Base-by-base conservation (phyloP, 768 basidiomycete genomes). In the Boletus rex-veris region DNA sequence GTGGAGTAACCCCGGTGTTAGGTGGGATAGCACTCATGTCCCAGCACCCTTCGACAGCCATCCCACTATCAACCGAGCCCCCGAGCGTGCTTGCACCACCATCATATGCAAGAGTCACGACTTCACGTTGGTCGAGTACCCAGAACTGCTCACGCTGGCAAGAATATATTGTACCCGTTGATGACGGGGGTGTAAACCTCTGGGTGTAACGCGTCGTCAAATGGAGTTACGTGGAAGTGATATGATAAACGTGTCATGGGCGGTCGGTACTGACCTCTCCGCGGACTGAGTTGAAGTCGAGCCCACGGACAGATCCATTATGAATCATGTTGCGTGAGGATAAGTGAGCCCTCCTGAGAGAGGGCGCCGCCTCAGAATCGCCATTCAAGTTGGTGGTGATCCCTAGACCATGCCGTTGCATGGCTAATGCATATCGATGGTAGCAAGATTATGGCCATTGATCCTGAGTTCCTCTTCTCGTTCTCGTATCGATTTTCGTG, bases 101-200 rank as follows among this genome's bases (percentile, higher is more conserved):
- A 24, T 88, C 90, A 65, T 96, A 98, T 0, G 89, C 84, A 30
- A 99, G 74, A 5, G 91, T 89, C 28, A 92, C 90, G 24, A 98
- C 92, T 68, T 99, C 96, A 18, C 92, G 82, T 74, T 95, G 95
- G 97, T 92, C 2, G 94, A 97, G 70, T 90, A 94, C 3, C 97
- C 97, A 0, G 92, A 92, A 60, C 86, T 92, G 53, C 92, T 94
- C 0, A 93, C 86, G 2, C 94, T 91, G 14, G 94, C 96, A 47
- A 99, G 86, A 46, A 98, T 89, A 64, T 93, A 90, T 40, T 90
- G 87, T 11, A 97, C 93, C 54, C 94, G 90, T 44, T 87, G 86
- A 73, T 98, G 40, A 98, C 81, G 0, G 92, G 84, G 2, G 95
- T 90, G 70, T 87, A 96, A 33, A 98, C 88, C 92, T 96, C 45